These are phyloP conservation scores for Paspalum notatum DNA, from an alignment of 176 grass and related monocot genomes.

Conservation along the genomic window DNA sequence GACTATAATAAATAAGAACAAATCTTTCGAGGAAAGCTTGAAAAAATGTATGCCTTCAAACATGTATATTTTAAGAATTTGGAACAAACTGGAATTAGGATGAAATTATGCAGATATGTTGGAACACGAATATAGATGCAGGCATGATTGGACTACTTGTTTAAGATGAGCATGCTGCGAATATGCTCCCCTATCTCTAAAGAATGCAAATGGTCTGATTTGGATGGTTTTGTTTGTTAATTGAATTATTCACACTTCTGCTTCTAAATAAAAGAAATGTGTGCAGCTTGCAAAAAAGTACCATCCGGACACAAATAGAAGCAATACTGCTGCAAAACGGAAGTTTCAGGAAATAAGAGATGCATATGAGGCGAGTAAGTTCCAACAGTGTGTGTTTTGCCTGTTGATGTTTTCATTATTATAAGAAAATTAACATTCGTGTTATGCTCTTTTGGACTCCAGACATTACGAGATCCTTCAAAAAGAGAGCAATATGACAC, in stretches of 20 bases:
- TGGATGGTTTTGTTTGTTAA: slow-evolving; percentile 4
- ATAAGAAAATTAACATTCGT: slow-evolving; percentile 36
- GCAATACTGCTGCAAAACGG: slow-evolving; percentile 72
- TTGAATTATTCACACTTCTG: slow-evolving; percentile 32
- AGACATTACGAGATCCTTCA: slow-evolving; percentile 85
- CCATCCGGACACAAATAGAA: slow-evolving; percentile 89
- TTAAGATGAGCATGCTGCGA: not conserved
- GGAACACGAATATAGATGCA: not conserved
- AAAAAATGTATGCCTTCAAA: not conserved
- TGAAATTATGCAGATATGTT: slow-evolving; percentile 31
- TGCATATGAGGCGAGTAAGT: slow-evolving; percentile 86
- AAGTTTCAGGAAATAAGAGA: slow-evolving; percentile 96
- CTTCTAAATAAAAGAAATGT: slow-evolving; percentile 15
- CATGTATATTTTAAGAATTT: not conserved
- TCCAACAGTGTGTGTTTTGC: slow-evolving; percentile 21
- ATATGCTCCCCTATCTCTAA: not conserved
- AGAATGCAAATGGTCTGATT: slow-evolving; percentile 6
- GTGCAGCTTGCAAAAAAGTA: slow-evolving; percentile 94
- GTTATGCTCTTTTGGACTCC: slow-evolving; percentile 39
- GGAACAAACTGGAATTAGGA: slow-evolving; percentile 19
- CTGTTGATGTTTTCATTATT: slow-evolving; percentile 33
- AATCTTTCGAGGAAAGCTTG: too few species aligned
- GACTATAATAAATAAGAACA: too few species aligned
- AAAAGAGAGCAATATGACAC: slow-evolving; percentile 80
- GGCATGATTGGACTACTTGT: too few species aligned